Conservation (phyloP, 768 basidiomycete species). For the Artomyces pyxidatus region DNA sequence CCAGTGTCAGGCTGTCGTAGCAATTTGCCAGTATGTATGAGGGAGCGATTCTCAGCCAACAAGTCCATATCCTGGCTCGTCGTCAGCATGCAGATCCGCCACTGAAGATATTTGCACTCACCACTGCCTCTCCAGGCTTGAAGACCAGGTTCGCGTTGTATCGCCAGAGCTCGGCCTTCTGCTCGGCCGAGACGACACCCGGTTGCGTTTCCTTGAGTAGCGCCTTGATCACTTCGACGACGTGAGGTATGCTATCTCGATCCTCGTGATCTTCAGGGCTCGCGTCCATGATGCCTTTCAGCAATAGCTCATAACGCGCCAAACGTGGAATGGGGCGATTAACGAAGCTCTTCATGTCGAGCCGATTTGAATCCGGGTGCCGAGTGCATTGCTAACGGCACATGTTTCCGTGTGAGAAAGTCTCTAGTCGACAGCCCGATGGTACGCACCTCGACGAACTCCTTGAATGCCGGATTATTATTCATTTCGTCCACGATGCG, state of each 20-base stretch:
- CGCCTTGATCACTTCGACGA: constrained; percentile 79
- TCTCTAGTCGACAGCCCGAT: background rate
- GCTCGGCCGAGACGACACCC: constrained; percentile 77
- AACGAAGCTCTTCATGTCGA: constrained; percentile 92
- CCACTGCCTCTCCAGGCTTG: constrained; percentile 68
- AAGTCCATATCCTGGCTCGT: constrained; percentile 77
- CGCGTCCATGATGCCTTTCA: constrained; percentile 74
- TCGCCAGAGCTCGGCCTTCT: constrained; percentile 85
- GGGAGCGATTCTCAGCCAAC: constrained; percentile 68
- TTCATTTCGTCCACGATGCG: constrained; percentile 83
- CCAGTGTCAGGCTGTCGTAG: constrained; percentile 84
- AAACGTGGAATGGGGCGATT: constrained; percentile 87
- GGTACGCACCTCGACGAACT: constrained; percentile 67
- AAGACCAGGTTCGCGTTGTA: constrained; percentile 75
- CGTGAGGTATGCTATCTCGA: constrained; percentile 70
- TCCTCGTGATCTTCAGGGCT: constrained; percentile 75
- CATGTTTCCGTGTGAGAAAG: background rate
- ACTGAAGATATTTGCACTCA: constrained; percentile 22
- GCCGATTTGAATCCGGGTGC: constrained; percentile 68
- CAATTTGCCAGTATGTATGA: constrained; percentile 79
- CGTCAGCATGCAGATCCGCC: background rate
- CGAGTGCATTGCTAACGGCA: constrained; percentile 44
- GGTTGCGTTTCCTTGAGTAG: constrained; percentile 85
- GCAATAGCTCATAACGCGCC: constrained; percentile 78
- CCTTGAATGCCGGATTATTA: constrained; percentile 71